phyloP scores from a whole-genome alignment of 192 early-diverging fungal species.

The Coemansia sp. region DNA sequence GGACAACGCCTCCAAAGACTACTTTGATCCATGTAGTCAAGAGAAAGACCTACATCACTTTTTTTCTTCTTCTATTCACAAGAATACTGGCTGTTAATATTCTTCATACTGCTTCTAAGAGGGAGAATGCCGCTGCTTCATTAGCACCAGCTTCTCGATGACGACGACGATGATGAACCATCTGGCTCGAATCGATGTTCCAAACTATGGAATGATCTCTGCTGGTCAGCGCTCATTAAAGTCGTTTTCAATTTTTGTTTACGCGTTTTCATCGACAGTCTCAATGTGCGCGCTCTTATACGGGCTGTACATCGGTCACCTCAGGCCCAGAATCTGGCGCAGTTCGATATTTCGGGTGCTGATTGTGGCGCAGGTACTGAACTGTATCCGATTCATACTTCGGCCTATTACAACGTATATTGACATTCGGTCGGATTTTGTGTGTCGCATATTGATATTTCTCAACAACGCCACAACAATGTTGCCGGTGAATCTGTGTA shows the following conservation, averaged over 20 bases:
- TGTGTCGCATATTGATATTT: conserved; percentile 24
- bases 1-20: background rate
- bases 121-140: background rate
- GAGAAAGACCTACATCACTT: too few species aligned
- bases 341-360: conserved; percentile 31
- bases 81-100: too few species aligned
- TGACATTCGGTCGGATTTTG: conserved; percentile 7
- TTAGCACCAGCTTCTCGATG: background rate
- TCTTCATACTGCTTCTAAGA: too few species aligned
- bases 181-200: background rate
- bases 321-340: conserved; percentile 8
- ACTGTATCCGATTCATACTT: conserved; percentile 26
- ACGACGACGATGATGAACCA: background rate
- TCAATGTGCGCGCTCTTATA: conserved; percentile 22
- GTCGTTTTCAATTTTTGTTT: conserved; percentile 1
- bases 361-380: conserved; percentile 24
- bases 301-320: conserved; percentile 3
- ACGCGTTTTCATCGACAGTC: conserved; percentile 3
- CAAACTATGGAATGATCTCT: background rate
- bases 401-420: conserved; percentile 12
- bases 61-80: too few species aligned
- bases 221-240: background rate
- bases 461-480: conserved; percentile 13
- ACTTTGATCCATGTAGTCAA: too few species aligned
- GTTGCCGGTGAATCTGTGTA: conserved; percentile 18